A percentile compares a stretch with the other conserved stretches of the same genome.
Evolutionary conservation across 2,329 filamentous ascomycete genomes (phyloP).

Genomic region (Apiospora pterosperma): DNA sequence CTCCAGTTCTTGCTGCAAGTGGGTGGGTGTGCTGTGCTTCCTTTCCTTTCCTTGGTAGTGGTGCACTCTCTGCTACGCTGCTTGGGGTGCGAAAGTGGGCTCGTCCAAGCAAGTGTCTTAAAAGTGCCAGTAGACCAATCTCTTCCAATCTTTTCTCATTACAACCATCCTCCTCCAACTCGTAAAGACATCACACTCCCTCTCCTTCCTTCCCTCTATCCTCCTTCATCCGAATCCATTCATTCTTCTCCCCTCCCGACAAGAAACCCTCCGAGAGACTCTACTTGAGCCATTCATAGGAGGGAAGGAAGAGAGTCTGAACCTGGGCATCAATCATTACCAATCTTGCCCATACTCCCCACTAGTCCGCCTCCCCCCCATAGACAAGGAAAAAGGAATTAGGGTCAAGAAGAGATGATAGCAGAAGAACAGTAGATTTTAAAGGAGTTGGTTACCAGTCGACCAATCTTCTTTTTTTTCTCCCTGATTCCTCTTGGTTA

Average conservation of each 20-base stretch:
- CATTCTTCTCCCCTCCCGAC: slow-evolving; percentile 45
- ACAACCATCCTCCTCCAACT: slow-evolving; percentile 52
- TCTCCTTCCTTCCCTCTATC: slow-evolving; percentile 30
- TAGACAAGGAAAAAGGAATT: slow-evolving; percentile 9
- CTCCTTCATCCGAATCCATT: slow-evolving; percentile 46
- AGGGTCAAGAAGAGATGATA: slow-evolving; percentile 17
- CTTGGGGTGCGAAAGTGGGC: neutral
- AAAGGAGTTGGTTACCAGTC: slow-evolving; percentile 7
- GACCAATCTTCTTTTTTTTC: slow-evolving; percentile 14
- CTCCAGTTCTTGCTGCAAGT: slow-evolving; percentile 10
- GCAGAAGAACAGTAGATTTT: slow-evolving; percentile 20
- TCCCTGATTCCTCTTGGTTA: slow-evolving; percentile 9
- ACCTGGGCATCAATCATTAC: slow-evolving; percentile 6
- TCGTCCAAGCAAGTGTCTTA: slow-evolving; percentile 33
- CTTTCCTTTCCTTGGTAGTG: slow-evolving; percentile 3
- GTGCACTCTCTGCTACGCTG: slow-evolving; percentile 3
- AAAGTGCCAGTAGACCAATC: slow-evolving; percentile 41
- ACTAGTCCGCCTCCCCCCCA: neutral
- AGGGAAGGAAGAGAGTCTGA: slow-evolving; percentile 29
- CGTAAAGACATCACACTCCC: slow-evolving; percentile 36
- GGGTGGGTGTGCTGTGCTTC: slow-evolving; percentile 4
- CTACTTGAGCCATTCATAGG: slow-evolving; percentile 28
- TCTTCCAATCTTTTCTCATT: slow-evolving; percentile 55
- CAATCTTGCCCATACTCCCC: neutral
- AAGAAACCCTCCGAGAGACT: slow-evolving; percentile 36